Evolutionary conservation across 2,329 filamentous ascomycete genomes (phyloP), one percentile per base, ranked within the genome.

Genomic region (Aspergillus fumigatus): DNA sequence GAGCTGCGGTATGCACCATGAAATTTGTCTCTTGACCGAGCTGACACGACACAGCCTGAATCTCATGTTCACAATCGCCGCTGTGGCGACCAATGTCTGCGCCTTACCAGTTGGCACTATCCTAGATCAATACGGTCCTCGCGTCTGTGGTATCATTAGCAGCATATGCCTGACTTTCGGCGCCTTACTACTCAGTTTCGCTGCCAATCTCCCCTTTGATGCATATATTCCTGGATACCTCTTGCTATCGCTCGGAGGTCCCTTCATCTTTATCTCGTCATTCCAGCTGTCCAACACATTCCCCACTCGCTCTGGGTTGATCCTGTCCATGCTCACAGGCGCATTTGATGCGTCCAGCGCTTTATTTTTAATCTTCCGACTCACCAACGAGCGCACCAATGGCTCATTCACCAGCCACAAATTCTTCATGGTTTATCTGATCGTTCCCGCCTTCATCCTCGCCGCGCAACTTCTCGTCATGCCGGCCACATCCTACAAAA

Each of bases 1-100:
- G 82, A 84, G 63, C 70, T 84, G 54, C 70, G 79, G 76, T 79
- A 68, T n/a, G 65, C 3, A 14, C 45, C 29, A 11, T 49, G 19
- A 38, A 26, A 8, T 23, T 26, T 50, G 11, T 5, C 26, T 17
- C 50, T 58, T 64, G 53, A 66, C 35, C 17, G 19, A 27, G 29
- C 51, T 57, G 40, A 57, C 53, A 48, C 14, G 19, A 5, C n/a
- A 14, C 52, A 80, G 79, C 57, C 81, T 96, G 55, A 96, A 96
- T 71, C 78, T 96, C 63, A 96, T 96, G 89, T 96, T 96, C 79
- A 95, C 91, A 5, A 83, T 92, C 43, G 92, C 92, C 11, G 92
- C 91, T 14, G 91, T 96, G 9, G 88, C 84, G 6, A 95, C 92
- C 41, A 96, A 96, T 67, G 88, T 96, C 11, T 90, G 86, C 43